phyloP scores from a whole-genome alignment of 441 rosid genomes.

The Biscutella laevigata region DNA sequence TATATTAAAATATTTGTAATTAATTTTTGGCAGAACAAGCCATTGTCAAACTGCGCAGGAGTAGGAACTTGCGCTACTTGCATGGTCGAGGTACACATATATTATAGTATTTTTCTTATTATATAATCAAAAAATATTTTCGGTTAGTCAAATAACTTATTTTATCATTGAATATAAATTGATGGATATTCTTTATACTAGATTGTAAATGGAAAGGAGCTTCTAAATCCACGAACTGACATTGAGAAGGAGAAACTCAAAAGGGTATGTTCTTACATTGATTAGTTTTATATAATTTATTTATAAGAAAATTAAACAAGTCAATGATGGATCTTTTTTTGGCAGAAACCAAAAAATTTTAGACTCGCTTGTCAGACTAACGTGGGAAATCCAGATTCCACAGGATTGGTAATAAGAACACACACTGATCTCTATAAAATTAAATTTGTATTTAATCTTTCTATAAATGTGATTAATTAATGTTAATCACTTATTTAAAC shows the following conservation, averaged over 20 bases:
- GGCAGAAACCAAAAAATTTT: conserved; percentile 76
- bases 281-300: background rate
- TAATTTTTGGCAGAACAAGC: conserved; percentile 43
- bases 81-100: conserved; percentile 63
- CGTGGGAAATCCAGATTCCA: conserved; percentile 67
- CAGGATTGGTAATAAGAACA: conserved; percentile 50
- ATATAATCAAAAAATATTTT: background rate
- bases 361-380: conserved; percentile 84
- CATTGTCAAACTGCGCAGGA: conserved; percentile 74
- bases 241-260: conserved; percentile 66
- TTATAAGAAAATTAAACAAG: background rate
- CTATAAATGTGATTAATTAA: background rate
- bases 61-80: conserved; percentile 89
- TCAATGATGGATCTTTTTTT: background rate
- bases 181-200: conserved; percentile 18
- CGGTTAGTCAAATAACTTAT: background rate
- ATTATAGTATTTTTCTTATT: background rate
- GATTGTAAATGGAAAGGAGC: conserved; percentile 78
- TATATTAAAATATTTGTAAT: no score
- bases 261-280: conserved; percentile 32
- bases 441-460: background rate
- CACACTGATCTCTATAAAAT: background rate
- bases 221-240: conserved; percentile 59
- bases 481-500: conserved; percentile 5
- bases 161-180: background rate